A percentile compares a stretch with the other conserved stretches of the same genome.
phyloP scores from a whole-genome alignment of 139 green algal species.

The Pycnococcus provasolii region DNA sequence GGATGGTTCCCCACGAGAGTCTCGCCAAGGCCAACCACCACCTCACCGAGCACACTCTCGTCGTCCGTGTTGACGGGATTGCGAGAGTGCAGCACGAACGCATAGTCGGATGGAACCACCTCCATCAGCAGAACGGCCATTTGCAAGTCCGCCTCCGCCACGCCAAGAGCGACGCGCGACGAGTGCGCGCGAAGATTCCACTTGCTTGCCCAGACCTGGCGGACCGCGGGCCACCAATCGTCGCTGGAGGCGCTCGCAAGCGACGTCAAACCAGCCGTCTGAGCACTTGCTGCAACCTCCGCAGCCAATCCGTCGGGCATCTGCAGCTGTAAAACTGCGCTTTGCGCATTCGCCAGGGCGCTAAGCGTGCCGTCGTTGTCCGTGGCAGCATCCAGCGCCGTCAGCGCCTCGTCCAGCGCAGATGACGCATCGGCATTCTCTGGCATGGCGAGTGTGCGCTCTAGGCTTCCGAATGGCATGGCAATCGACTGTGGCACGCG shows the following conservation, averaged over 20 bases:
- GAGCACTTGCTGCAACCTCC: too few species aligned
- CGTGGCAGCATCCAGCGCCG: background rate
- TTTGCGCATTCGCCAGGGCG: too few species aligned
- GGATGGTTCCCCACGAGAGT: slow-evolving; percentile 50
- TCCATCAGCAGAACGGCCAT: slow-evolving; percentile 50
- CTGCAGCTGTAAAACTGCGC: too few species aligned
- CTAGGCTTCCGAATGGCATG: slow-evolving; percentile 76
- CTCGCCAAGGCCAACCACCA: slow-evolving; percentile 51
- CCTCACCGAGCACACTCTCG: slow-evolving; percentile 29
- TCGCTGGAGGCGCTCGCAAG: background rate
- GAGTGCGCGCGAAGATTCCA: slow-evolving; percentile 29
- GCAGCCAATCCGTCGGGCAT: too few species aligned
- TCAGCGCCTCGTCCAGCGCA: slow-evolving; percentile 25
- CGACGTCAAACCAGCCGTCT: too few species aligned
- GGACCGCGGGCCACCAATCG: slow-evolving; percentile 57
- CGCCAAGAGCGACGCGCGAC: slow-evolving; percentile 30
- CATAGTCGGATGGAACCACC: slow-evolving; percentile 65
- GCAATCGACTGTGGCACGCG: slow-evolving; percentile 47
- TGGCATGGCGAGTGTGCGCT: slow-evolving; percentile 47
- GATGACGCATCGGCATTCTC: slow-evolving; percentile 29
- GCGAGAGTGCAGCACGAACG: slow-evolving; percentile 86
- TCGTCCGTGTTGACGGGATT: slow-evolving; percentile 53
- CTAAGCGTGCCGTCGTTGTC: slow-evolving; percentile 24
- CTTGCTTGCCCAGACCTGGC: slow-evolving; percentile 63
- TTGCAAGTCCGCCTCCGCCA: slow-evolving; percentile 59